These are phyloP conservation scores for Hanseniaspora opuntiae DNA, from an alignment of 805 yeast genomes.

Conservation along the genomic window DNA sequence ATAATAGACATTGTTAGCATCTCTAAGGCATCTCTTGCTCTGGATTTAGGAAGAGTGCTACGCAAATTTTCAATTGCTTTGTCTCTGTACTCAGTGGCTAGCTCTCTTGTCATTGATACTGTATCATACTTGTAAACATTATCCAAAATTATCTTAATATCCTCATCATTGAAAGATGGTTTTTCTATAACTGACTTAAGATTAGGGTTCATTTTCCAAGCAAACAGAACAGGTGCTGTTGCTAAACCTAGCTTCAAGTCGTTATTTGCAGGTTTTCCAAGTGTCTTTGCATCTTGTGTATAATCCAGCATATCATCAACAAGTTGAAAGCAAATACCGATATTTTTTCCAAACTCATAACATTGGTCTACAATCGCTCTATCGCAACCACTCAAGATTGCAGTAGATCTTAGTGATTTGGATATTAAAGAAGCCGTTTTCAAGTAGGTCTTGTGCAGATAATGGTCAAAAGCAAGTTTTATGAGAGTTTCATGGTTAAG, in stretches of 20 bases:
- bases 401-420: constrained; percentile 83
- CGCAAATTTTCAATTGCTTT: constrained; percentile 62
- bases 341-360: constrained; percentile 80
- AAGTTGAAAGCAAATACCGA: constrained; percentile 90
- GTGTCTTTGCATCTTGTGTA: constrained; percentile 66
- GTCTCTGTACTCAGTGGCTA: constrained; percentile 69
- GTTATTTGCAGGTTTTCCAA: constrained; percentile 94
- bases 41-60: constrained; percentile 63
- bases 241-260: constrained; percentile 89
- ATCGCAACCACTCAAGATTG: constrained; percentile 76
- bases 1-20: constrained; percentile 70
- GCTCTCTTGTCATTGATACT: constrained; percentile 53
- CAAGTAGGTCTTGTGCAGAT: constrained; percentile 84
- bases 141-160: constrained; percentile 64
- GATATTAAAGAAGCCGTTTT: constrained; percentile 92
- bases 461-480: constrained; percentile 89
- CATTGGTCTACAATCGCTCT: constrained; percentile 67
- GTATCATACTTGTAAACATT: constrained; percentile 65
- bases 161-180: constrained; percentile 69
- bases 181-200: constrained; percentile 74
- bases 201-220: constrained; percentile 81
- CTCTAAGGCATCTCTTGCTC: constrained; percentile 76
- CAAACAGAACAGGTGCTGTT: constrained; percentile 89
- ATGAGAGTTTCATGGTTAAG: constrained; percentile 43
- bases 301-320: constrained; percentile 94